A percentile compares a stretch with the other conserved stretches of the same genome.
phyloP scores from a whole-genome alignment of 805 yeast genomes.

The Candida awuae region DNA sequence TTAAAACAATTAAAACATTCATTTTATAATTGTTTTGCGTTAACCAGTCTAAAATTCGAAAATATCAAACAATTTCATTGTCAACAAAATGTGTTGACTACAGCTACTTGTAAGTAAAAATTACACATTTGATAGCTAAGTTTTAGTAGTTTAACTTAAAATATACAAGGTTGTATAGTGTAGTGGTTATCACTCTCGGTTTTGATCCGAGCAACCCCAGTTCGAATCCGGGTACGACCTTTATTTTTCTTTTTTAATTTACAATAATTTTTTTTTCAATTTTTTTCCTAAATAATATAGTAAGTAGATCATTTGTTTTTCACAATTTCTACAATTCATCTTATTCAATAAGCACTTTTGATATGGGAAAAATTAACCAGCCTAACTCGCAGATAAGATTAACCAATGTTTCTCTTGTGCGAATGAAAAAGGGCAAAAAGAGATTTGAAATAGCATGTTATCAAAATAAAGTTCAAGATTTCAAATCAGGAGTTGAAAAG shows the following conservation, averaged over 20 bases:
- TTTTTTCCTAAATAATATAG: background rate
- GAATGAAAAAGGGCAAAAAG: conserved; percentile 84
- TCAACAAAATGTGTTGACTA: no score
- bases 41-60: no score
- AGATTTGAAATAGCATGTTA: conserved; percentile 94
- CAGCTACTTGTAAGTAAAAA: no score
- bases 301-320: background rate
- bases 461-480: conserved; percentile 94
- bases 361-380: conserved; percentile 55
- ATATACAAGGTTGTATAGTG: conserved; percentile 60
- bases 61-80: no score
- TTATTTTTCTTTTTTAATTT: conserved; percentile 9
- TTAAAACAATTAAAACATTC: no score
- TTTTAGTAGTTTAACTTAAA: no score
- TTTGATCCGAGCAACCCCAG: conserved; percentile 79
- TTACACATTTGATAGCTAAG: no score
- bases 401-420: conserved; percentile 89
- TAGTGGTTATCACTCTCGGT: conserved; percentile 78
- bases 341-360: background rate
- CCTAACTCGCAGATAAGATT: conserved; percentile 83
- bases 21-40: no score
- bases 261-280: background rate
- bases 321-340: background rate
- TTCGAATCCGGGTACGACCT: conserved; percentile 83
- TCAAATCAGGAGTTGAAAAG: conserved; percentile 80